Conservation (phyloP, 2,329 filamentous ascomycete genomes). For the Colletotrichum acutatum region DNA sequence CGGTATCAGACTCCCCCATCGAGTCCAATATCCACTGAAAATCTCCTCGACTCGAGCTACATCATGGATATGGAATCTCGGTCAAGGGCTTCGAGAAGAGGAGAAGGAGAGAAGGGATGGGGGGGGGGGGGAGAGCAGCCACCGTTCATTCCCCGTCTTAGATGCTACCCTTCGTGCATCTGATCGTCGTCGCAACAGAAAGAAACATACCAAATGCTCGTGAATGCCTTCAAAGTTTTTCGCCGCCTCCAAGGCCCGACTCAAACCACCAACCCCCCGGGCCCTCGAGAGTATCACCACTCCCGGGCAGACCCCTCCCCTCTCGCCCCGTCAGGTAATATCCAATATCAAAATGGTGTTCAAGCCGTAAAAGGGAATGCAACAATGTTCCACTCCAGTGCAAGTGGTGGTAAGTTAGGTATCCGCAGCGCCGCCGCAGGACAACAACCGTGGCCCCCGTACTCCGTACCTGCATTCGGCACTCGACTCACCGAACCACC, state of each 20-base stretch:
- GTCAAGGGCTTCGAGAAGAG: background rate
- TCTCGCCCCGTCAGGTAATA: background rate
- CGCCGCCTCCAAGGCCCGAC: background rate
- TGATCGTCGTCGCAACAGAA: constrained; percentile 7
- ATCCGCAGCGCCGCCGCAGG: background rate
- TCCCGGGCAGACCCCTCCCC: background rate
- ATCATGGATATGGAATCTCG: too few species aligned
- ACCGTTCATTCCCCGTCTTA: constrained; percentile 3
- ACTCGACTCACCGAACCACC: constrained; percentile 3
- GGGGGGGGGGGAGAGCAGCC: too few species aligned
- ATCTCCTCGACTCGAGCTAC: background rate
- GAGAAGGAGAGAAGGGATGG: too few species aligned
- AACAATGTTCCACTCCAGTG: background rate
- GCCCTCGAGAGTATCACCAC: background rate
- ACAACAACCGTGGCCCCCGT: background rate
- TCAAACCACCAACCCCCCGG: background rate
- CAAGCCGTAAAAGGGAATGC: background rate
- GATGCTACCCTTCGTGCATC: constrained; percentile 14
- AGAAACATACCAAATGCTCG: background rate
- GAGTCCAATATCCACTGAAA: constrained; percentile 1
- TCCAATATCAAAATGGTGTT: constrained; percentile 4
- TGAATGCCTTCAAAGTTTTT: background rate
- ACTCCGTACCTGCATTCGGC: constrained; percentile 33
- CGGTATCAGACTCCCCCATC: constrained; percentile 15
- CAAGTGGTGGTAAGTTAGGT: background rate